A percentile compares a stretch with the other conserved stretches of the same genome.
Conservation (phyloP, 2,329 filamentous ascomycete genomes). For the Fusarium chuoi region DNA sequence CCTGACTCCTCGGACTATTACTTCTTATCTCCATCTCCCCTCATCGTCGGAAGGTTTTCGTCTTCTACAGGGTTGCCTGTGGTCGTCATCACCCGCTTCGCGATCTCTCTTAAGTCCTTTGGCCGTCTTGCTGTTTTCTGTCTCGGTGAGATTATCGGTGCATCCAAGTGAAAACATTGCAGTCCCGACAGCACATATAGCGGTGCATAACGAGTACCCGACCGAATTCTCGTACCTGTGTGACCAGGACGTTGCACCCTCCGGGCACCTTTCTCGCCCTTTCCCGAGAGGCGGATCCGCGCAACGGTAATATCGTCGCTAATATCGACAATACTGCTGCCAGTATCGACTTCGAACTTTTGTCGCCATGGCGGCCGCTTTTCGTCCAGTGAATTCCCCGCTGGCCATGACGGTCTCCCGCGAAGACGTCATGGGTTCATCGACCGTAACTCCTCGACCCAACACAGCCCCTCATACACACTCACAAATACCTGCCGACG, state of each 20-base stretch:
- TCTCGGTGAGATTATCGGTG: conserved; percentile 38
- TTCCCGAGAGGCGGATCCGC: conserved; percentile 15
- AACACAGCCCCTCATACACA: conserved; percentile 50
- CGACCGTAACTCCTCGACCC: conserved; percentile 49
- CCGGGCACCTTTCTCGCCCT: conserved; percentile 19
- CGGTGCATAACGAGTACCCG: conserved; percentile 27
- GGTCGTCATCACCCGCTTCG: conserved; percentile 38
- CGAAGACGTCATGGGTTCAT: conserved; percentile 52
- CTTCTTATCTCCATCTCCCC: conserved; percentile 38
- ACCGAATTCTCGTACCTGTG: conserved; percentile 36
- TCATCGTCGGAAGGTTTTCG: conserved; percentile 17
- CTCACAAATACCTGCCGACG: conserved; percentile 51
- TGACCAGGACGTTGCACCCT: conserved; percentile 28
- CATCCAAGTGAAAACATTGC: conserved; percentile 26
- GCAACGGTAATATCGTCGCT: conserved; percentile 18
- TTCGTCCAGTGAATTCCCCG: conserved; percentile 60
- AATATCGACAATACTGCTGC: conserved; percentile 14
- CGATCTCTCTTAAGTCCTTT: conserved; percentile 25
- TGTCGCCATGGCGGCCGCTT: conserved; percentile 59
- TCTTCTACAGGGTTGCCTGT: conserved; percentile 25
- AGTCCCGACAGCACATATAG: conserved; percentile 27
- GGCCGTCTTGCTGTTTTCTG: conserved; percentile 43
- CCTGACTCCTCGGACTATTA: conserved; percentile 21
- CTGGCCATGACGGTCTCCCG: conserved; percentile 47
- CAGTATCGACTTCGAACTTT: conserved; percentile 17